Evolutionary conservation across 2,329 filamentous ascomycete genomes (phyloP), one percentile per base, ranked within the genome.

Genomic region (Fusarium chuoi): DNA sequence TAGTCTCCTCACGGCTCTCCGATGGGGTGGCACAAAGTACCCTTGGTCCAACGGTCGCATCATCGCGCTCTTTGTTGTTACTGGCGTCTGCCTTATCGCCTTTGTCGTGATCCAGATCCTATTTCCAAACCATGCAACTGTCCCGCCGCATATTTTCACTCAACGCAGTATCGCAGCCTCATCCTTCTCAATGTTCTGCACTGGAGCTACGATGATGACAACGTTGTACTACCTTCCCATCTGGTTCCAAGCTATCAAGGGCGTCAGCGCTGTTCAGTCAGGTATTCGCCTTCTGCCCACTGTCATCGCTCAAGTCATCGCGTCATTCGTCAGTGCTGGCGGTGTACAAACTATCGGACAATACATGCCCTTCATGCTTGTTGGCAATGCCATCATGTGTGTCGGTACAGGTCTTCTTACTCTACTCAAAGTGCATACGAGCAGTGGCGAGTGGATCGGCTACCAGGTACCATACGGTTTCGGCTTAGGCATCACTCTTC

Each of bases 391-490:
- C 3, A 54, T 76, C 10, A 74, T 76, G 48, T 56, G 64, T 38
- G 28, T 62, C 2, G 73, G 68, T 0, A 56, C 65, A 13, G 74
- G 55, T 0, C 60, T 77, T 6, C 51, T 75, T 6, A 52, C 28
- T 7, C 38, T 54, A 14, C 24, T 86, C 4, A 68, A 73, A 24
- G 69, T 77, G 1, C 66, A 79, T 39, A 84, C 83, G 4, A 67
- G 74, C 1, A 75, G 78, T 0, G 74, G 70, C 2, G 76, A 81
- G 45, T 87, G 85, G 85, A 82, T 86, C 26, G 84, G 83, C 10
- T 86, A 82, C 65, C 84, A 86, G 74, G 79, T 82, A 6, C 69
- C 87, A 22, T 79, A 80, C n/a, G 86, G 86, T 7, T 68, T 83
- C 3, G 85, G 84, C 1, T 71, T 83, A 5, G 85, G 85, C 10